Conservation (phyloP, 345 rosid genomes). For the Eucalyptus grandis region DNA sequence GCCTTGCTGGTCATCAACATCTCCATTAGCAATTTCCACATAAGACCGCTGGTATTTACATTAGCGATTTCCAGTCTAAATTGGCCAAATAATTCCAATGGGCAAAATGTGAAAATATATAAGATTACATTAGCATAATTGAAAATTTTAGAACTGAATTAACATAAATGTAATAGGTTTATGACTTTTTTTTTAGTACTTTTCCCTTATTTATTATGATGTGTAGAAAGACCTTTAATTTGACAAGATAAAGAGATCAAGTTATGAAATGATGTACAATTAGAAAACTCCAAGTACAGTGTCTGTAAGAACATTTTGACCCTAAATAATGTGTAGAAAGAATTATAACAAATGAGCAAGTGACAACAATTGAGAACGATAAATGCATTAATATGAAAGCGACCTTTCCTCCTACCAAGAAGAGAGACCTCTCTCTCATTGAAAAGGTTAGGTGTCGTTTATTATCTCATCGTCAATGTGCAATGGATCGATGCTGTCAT, state of each 20-base stretch:
- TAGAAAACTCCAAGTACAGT: neutral
- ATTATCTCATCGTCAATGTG: neutral
- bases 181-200: accelerated
- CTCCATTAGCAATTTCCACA: neutral
- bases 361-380: neutral
- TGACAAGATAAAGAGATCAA: neutral
- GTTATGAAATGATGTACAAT: neutral
- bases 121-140: too few species aligned
- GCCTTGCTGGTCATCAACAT: accelerated
- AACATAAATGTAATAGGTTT: too few species aligned
- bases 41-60: accelerated
- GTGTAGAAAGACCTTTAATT: neutral
- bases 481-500: neutral
- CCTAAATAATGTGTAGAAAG: neutral
- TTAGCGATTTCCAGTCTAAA: accelerated
- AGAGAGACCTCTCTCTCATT: neutral
- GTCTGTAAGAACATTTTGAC: neutral
- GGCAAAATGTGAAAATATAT: neutral
- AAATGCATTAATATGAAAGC: neutral
- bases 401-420: neutral
- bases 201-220: neutral
- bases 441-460: neutral
- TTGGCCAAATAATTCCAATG: accelerated
- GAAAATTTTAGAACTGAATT: accelerated
- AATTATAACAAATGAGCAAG: neutral